Conservation (phyloP, 371 early-diverging fungal species). For the Conidiobolus incongruus region DNA sequence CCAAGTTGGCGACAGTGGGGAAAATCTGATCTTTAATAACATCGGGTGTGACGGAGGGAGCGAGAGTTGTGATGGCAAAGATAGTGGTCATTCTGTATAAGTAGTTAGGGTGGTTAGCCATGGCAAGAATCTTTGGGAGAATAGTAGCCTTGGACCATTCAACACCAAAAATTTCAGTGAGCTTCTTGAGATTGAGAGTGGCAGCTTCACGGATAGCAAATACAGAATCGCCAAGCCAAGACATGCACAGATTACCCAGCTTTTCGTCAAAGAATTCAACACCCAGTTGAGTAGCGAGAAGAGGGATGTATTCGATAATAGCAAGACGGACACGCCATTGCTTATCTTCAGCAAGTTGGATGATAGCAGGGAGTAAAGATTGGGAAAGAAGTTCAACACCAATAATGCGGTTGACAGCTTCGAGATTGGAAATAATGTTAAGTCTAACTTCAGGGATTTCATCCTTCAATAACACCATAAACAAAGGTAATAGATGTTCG, state of each 20-base stretch:
- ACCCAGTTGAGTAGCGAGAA: constrained; percentile 86
- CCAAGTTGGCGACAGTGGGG: constrained; percentile 65
- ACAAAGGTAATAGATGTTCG: constrained; percentile 80
- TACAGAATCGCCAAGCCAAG: constrained; percentile 89
- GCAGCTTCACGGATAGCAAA: constrained; percentile 96
- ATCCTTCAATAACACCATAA: constrained; percentile 87
- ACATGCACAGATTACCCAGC: constrained; percentile 77
- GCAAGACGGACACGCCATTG: constrained; percentile 97
- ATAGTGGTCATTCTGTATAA: constrained; percentile 93
- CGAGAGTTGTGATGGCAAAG: constrained; percentile 79
- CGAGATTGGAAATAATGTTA: constrained; percentile 92
- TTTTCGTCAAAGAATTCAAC: constrained; percentile 91
- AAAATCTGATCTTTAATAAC: constrained; percentile 72
- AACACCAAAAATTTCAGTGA: constrained; percentile 91
- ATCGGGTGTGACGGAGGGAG: constrained; percentile 66
- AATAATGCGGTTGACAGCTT: constrained; percentile 84
- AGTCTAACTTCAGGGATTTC: constrained; percentile 93
- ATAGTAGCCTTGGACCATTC: constrained; percentile 92
- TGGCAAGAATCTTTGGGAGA: constrained; percentile 79
- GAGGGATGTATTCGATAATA: constrained; percentile 93
- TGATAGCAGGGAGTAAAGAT: constrained; percentile 89
- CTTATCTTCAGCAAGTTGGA: constrained; percentile 94
- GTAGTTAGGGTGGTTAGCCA: constrained; percentile 77
- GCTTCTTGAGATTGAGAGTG: constrained; percentile 67
- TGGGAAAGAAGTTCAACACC: constrained; percentile 93